A percentile compares a stretch with the other conserved stretches of the same genome.
Evolutionary conservation across 2,329 filamentous ascomycete species (phyloP).

Genomic region (Alternaria novae-zelandiae): DNA sequence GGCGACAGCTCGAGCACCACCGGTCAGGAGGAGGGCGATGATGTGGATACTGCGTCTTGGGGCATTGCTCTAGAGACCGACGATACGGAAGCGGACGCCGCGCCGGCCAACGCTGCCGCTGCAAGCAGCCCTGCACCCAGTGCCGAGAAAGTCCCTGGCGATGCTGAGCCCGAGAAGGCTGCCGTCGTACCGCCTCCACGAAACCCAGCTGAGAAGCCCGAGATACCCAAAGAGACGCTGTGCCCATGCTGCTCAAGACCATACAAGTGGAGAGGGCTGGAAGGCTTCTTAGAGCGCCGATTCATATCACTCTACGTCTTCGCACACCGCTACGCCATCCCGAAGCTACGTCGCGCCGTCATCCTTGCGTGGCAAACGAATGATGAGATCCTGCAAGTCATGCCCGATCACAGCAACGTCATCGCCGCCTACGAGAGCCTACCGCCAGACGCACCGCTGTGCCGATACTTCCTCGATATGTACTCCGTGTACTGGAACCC

Average conservation of each 20-base stretch:
- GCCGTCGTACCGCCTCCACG: conserved; percentile 30
- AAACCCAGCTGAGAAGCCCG: conserved; percentile 41
- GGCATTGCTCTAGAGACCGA: conserved; percentile 43
- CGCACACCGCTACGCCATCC: conserved; percentile 42
- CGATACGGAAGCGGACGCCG: conserved; percentile 25
- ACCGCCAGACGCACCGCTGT: conserved; percentile 38
- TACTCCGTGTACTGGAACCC: conserved; percentile 47
- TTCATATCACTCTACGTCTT: conserved; percentile 46
- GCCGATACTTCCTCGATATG: conserved; percentile 47
- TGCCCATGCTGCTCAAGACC: conserved; percentile 45
- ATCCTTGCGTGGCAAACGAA: conserved; percentile 46
- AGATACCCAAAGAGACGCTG: conserved; percentile 43
- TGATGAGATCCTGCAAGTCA: conserved; percentile 45
- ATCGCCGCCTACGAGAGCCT: conserved; percentile 43
- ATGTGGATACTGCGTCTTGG: conserved; percentile 45
- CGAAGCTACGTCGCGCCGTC: conserved; percentile 39
- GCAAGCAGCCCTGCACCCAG: conserved; percentile 20
- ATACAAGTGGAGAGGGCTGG: conserved; percentile 46
- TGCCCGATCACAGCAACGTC: conserved; percentile 48
- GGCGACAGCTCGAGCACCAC: conserved; percentile 17
- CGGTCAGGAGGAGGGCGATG: conserved; percentile 32
- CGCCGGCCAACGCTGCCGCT: conserved; percentile 12
- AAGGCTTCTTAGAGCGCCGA: conserved; percentile 45
- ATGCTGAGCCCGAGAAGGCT: conserved; percentile 35
- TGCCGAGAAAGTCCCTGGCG: conserved; percentile 41